A percentile compares a stretch with the other conserved stretches of the same genome.
These are phyloP conservation scores for Seiridium unicorne DNA, from an alignment of 2,329 filamentous ascomycete genomes.

Conservation along the genomic window DNA sequence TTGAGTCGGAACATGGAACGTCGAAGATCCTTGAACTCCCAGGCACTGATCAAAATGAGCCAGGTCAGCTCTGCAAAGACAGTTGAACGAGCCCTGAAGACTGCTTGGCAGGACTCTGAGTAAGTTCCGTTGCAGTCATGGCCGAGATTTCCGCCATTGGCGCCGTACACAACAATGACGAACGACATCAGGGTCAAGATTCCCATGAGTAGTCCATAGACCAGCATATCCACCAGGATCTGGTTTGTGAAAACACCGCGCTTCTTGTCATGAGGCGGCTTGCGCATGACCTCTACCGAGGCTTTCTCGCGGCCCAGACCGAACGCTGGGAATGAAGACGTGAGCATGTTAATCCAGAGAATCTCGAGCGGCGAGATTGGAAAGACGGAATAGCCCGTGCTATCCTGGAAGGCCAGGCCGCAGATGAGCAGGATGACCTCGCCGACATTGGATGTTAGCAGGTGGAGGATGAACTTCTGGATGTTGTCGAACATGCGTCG, in stretches of 20 bases:
- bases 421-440: slow-evolving; percentile 69
- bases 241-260: slow-evolving; percentile 63
- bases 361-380: slow-evolving; percentile 73
- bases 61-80: slow-evolving; percentile 70
- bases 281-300: slow-evolving; percentile 63
- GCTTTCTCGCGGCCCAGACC: slow-evolving; percentile 71
- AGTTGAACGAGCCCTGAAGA: slow-evolving; percentile 65
- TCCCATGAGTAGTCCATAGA: slow-evolving; percentile 65
- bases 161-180: slow-evolving; percentile 43
- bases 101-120: slow-evolving; percentile 47
- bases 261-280: slow-evolving; percentile 61
- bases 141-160: slow-evolving; percentile 45
- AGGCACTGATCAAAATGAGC: slow-evolving; percentile 66
- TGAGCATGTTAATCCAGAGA: slow-evolving; percentile 75
- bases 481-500: slow-evolving; percentile 87
- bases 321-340: slow-evolving; percentile 69
- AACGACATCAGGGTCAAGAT: slow-evolving; percentile 61
- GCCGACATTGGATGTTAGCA: slow-evolving; percentile 70
- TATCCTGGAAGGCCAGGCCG: slow-evolving; percentile 67
- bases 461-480: slow-evolving; percentile 80
- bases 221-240: slow-evolving; percentile 64
- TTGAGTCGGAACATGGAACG: slow-evolving; percentile 69
- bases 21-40: slow-evolving; percentile 72
- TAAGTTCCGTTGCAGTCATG: slow-evolving; percentile 56
- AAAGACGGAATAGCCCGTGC: slow-evolving; percentile 58